Percentiles rank a stretch among this genome's conserved stretches.
phyloP scores from a whole-genome alignment of 441 rosid species.

The Erysimum cheiri region DNA sequence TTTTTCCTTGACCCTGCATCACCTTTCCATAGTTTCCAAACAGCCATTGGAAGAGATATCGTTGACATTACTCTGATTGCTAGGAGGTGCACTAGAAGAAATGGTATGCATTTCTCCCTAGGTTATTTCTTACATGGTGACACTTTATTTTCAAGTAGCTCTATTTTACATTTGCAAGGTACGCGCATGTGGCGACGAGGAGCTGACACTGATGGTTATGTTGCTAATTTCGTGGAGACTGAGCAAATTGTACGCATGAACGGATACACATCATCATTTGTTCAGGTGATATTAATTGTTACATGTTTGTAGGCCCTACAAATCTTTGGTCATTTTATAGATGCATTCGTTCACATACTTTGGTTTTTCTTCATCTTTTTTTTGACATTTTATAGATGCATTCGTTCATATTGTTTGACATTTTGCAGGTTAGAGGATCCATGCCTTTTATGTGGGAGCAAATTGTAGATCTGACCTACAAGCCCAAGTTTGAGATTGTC shows the following conservation, averaged over 20 bases:
- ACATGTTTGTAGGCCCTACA: conserved; percentile 2
- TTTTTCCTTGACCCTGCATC: conserved; percentile 54
- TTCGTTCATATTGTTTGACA: not conserved
- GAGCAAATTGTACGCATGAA: conserved; percentile 90
- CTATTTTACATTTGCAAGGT: conserved; percentile 51
- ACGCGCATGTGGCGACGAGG: conserved; percentile 99
- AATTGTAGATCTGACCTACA: conserved; percentile 89
- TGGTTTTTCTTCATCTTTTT: not conserved
- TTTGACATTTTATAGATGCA: conserved; percentile 27
- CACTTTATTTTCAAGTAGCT: conserved; percentile 74
- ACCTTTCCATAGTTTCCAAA: conserved; percentile 82
- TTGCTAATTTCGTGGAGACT: conserved; percentile 91
- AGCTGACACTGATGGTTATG: conserved; percentile 95
- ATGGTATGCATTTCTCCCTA: conserved; percentile 51
- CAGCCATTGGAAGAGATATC: conserved; percentile 88
- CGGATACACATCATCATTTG: conserved; percentile 78
- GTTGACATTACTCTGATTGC: conserved; percentile 83
- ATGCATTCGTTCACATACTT: not conserved
- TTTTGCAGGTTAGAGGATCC: conserved; percentile 83
- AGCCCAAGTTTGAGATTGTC: conserved; percentile 95
- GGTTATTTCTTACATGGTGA: not conserved
- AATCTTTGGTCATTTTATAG: conserved; percentile 9
- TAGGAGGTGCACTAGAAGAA: conserved; percentile 95
- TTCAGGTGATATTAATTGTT: conserved; percentile 65
- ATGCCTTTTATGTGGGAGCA: conserved; percentile 65